Evolutionary conservation across 306 rosid species (phyloP), one percentile per base, ranked within the genome.

Genomic region (Elaeagnus macrophylla): DNA sequence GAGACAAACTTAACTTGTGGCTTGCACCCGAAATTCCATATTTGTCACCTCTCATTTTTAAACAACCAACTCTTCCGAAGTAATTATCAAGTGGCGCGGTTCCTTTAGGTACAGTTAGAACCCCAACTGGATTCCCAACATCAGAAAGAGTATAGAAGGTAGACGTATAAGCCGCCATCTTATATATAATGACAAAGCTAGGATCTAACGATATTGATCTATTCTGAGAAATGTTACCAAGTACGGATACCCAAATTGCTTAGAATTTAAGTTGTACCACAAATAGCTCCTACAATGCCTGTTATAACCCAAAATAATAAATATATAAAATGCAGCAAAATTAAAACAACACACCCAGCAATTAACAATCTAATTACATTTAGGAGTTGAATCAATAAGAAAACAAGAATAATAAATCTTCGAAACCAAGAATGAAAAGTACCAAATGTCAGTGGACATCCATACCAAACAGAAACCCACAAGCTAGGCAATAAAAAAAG

Each of bases 131-230:
- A 68, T 78, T 91, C 59, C 81, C 67, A 51, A 78, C 57, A 57
- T 75, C 88, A 1, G 79, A 61, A 68, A 81, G 80, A 40, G 80
- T 76, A 69, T 73, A 73, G 65, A 70, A 66, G 19, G 78, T 66
- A 7, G 85, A 64, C 51, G 76, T 36, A 64, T 68, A 81, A 16
- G 85, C 73, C 19, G 82, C 79, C 99, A 91, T 91, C 69, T 37
- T 54, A 54, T 25, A 25, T 25, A 25, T 18, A 59, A 55, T 50
- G 51, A 50, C 71, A 37, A 67, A 11, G 20, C 65, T 66, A 56
- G 48, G 62, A 48, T 58, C 56, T 43, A 20, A 54, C 56, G 41
- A 62, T 61, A 17, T 48, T 48, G 16, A 44, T 25, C 32, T 15
- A 60, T 56, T 58, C 53, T 39, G 67, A 62, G 7, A 45, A 55